Percentiles rank a stretch among this genome's conserved stretches.
phyloP scores from a whole-genome alignment of 2,329 filamentous ascomycete species.

The Penicillium sp. region DNA sequence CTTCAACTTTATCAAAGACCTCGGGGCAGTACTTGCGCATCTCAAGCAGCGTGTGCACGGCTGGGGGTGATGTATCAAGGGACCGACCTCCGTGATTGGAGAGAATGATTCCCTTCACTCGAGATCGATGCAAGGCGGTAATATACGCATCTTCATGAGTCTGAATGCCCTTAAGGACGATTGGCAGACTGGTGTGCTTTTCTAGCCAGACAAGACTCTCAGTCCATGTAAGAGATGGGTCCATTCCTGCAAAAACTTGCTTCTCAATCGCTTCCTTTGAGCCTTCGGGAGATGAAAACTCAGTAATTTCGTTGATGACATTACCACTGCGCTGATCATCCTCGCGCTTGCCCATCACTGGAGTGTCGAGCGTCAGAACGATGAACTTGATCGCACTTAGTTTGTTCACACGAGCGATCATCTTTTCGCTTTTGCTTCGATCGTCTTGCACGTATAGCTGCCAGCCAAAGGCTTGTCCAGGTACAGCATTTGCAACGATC shows the following conservation, averaged over 20 bases:
- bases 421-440: constrained; percentile 75
- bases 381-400: constrained; percentile 76
- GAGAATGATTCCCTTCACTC: constrained; percentile 79
- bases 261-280: constrained; percentile 60
- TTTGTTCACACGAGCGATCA: constrained; percentile 74
- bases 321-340: constrained; percentile 69
- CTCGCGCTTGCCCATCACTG: constrained; percentile 87
- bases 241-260: constrained; percentile 67
- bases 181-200: constrained; percentile 78
- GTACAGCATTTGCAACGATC: constrained; percentile 68
- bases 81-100: constrained; percentile 90
- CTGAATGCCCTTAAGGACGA: constrained; percentile 92
- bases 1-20: constrained; percentile 71
- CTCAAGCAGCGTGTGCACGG: constrained; percentile 65
- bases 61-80: constrained; percentile 78
- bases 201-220: constrained; percentile 79
- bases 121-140: constrained; percentile 65
- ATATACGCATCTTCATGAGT: constrained; percentile 90
- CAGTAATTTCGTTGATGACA: constrained; percentile 49
- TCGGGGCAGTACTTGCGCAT: constrained; percentile 74
- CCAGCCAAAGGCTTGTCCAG: constrained; percentile 84
- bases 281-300: constrained; percentile 60
- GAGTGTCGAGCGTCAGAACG: constrained; percentile 84
- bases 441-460: constrained; percentile 93
- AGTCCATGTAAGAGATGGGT: constrained; percentile 79